Conservation (phyloP, 805 yeast species). For the Candida multigemmis region DNA sequence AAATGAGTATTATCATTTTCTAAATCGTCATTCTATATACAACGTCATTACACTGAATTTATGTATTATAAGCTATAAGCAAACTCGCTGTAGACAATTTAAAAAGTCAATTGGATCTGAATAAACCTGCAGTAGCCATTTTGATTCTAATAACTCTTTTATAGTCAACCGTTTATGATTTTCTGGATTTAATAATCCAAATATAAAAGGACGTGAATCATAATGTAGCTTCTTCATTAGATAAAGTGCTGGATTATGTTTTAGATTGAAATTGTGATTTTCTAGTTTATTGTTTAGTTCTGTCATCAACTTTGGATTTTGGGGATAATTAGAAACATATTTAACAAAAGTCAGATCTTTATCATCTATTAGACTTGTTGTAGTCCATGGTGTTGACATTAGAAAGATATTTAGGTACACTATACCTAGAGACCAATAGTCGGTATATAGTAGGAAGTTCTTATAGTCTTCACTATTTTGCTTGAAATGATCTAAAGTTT, state of each 20-base stretch:
- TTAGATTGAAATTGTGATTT: conserved; percentile 8
- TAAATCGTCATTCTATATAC: neutral
- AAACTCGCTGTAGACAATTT: too few species aligned
- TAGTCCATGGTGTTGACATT: conserved; percentile 41
- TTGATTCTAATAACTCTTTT: conserved; percentile 16
- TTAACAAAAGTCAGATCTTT: conserved; percentile 11
- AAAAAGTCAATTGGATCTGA: conserved; percentile 15
- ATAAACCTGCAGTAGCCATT: conserved; percentile 31
- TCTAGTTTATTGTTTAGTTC: conserved; percentile 15
- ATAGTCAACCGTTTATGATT: conserved; percentile 13
- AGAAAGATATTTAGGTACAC: conserved; percentile 36
- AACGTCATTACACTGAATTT: too few species aligned
- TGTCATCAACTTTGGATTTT: conserved; percentile 9
- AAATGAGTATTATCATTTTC: conserved; percentile 11
- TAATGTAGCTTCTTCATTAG: conserved; percentile 27
- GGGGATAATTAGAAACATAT: conserved; percentile 20
- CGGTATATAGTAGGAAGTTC: conserved; percentile 23
- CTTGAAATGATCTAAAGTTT: conserved; percentile 6
- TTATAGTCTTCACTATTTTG: neutral
- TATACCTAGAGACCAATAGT: conserved; percentile 46
- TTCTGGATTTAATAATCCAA: conserved; percentile 25
- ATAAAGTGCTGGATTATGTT: conserved; percentile 21
- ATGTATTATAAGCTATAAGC: too few species aligned
- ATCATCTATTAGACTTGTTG: conserved; percentile 18
- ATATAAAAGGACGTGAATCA: conserved; percentile 22